Conservation (phyloP, 768 basidiomycete species). For the Hericium rajendrae region DNA sequence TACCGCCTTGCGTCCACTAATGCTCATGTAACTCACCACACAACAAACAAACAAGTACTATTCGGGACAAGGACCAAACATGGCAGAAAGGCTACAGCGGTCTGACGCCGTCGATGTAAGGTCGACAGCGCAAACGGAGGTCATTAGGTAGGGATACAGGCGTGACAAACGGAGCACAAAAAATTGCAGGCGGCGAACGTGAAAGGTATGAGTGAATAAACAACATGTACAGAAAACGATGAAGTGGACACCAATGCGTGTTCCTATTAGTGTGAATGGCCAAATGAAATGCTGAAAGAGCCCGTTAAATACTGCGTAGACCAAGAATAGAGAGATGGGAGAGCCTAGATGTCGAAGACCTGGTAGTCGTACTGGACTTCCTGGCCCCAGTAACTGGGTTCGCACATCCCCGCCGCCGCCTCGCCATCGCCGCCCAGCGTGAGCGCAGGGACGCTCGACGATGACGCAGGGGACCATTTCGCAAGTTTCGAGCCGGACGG, state of each 20-base stretch:
- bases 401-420: conserved; percentile 48
- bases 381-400: conserved; percentile 58
- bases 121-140: no score
- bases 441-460: conserved; percentile 45
- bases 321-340: neutral
- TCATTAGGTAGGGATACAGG: neutral
- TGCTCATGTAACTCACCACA: neutral
- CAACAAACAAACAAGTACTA: no score
- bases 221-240: neutral
- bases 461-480: conserved; percentile 45
- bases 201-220: neutral
- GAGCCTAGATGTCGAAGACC: conserved; percentile 25
- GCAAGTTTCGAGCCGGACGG: conserved; percentile 30
- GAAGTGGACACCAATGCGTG: neutral
- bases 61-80: no score
- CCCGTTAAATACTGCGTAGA: neutral
- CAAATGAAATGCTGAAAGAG: neutral
- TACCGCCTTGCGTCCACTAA: neutral
- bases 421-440: conserved; percentile 50
- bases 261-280: no score
- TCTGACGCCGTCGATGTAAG: no score
- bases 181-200: neutral
- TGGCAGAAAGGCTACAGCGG: no score
- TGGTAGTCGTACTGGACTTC: conserved; percentile 64
- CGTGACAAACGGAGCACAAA: neutral